Conservation (phyloP, 805 yeast genomes). For the Starmerella roubikii region DNA sequence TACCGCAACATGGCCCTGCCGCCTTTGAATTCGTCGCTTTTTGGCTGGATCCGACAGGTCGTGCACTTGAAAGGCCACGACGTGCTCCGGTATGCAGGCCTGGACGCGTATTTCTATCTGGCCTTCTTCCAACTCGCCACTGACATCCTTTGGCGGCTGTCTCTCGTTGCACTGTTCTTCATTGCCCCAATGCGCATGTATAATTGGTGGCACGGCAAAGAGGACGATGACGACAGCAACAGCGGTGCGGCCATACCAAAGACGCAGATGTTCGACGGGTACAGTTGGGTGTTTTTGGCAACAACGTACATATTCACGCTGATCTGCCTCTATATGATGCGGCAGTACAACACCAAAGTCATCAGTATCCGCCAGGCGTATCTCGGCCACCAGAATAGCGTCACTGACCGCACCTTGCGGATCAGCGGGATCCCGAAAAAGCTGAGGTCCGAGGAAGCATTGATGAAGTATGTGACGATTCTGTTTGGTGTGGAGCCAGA, state of each 20-base stretch:
- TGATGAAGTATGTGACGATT: conserved; percentile 62
- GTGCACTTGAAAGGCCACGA: conserved; percentile 56
- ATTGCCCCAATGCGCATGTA: conserved; percentile 77
- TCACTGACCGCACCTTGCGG: conserved; percentile 83
- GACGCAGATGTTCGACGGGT: conserved; percentile 24
- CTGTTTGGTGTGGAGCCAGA: conserved; percentile 71
- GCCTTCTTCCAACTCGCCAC: conserved; percentile 86
- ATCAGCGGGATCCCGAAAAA: conserved; percentile 80
- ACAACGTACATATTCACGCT: conserved; percentile 80
- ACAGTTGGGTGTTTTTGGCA: conserved; percentile 73
- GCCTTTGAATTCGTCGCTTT: conserved; percentile 36
- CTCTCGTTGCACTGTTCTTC: conserved; percentile 55
- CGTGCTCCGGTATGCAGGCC: conserved; percentile 76
- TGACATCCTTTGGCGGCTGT: conserved; percentile 47
- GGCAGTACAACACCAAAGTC: conserved; percentile 53
- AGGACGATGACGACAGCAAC: conserved; percentile 29
- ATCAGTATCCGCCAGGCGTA: conserved; percentile 67
- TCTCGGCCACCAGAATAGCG: conserved; percentile 72
- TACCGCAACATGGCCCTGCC: conserved; percentile 45
- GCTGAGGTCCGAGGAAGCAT: conserved; percentile 53
- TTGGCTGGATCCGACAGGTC: conserved; percentile 71
- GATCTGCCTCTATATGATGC: conserved; percentile 31
- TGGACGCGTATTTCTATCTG: conserved; percentile 85
- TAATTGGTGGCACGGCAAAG: conserved; percentile 60
- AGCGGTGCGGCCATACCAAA: background rate